Conservation (phyloP, 2,329 filamentous ascomycete genomes). For the Aspergillus fischeri region DNA sequence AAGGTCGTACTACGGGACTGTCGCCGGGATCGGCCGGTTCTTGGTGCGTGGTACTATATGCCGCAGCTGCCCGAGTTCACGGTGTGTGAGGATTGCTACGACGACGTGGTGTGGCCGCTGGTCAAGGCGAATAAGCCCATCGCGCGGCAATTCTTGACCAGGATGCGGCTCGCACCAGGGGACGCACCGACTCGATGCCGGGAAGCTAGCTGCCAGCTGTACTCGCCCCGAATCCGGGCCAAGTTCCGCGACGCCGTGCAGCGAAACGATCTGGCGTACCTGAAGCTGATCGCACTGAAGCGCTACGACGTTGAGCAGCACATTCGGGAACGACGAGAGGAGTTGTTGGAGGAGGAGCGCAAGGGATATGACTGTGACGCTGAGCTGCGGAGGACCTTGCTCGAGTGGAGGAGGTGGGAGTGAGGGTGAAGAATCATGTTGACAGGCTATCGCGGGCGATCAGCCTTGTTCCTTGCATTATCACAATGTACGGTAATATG, state of each 20-base stretch:
- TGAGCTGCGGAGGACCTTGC: constrained; percentile 47
- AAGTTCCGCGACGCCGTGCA: constrained; percentile 66
- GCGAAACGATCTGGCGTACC: constrained; percentile 61
- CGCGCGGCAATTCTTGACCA: constrained; percentile 61
- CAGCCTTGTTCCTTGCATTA: neutral
- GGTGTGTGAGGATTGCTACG: constrained; percentile 83
- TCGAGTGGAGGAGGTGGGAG: constrained; percentile 53
- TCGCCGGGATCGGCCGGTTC: constrained; percentile 57
- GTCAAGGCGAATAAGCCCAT: constrained; percentile 53
- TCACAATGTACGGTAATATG: neutral
- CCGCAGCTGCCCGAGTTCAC: constrained; percentile 71
- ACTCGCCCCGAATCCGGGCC: constrained; percentile 72
- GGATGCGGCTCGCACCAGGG: constrained; percentile 56
- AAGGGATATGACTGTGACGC: constrained; percentile 50
- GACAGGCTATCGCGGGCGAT: neutral
- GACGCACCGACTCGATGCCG: constrained; percentile 33
- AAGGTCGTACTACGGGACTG: constrained; percentile 61
- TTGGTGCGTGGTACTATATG: constrained; percentile 74
- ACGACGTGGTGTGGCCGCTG: constrained; percentile 70
- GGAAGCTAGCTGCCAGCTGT: constrained; percentile 67
- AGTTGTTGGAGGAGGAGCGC: constrained; percentile 55
- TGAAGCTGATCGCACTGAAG: constrained; percentile 60
- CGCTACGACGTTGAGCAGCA: constrained; percentile 55
- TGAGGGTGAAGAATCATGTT: constrained; percentile 37
- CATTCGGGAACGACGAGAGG: constrained; percentile 54